These are phyloP conservation scores for Aspergillus hiratsukae DNA, from an alignment of 2,329 filamentous ascomycete species.

Conservation along the genomic window DNA sequence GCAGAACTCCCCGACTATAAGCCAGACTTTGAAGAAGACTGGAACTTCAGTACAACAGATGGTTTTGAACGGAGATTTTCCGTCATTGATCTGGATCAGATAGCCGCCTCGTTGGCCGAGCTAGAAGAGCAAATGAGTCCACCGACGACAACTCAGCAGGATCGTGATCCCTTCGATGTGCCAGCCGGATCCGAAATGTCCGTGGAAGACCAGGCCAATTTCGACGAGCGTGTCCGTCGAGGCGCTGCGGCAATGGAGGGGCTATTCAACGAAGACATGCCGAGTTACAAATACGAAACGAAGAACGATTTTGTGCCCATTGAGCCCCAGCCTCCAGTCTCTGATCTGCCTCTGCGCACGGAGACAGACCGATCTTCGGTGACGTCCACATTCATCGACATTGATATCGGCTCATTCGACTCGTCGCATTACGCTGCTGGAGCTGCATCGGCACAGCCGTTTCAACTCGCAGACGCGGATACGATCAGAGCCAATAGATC, in stretches of 20 bases:
- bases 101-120: conserved; percentile 44
- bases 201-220: conserved; percentile 47
- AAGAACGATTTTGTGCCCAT: conserved; percentile 47
- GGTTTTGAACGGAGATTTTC: conserved; percentile 54
- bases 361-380: conserved; percentile 46
- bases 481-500: conserved; percentile 55
- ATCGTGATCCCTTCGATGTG: conserved; percentile 27
- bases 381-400: conserved; percentile 49
- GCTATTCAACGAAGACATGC: conserved; percentile 52
- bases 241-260: conserved; percentile 55
- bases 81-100: conserved; percentile 42
- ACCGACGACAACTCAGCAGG: conserved; percentile 16
- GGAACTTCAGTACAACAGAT: conserved; percentile 63
- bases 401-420: conserved; percentile 53
- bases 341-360: conserved; percentile 51
- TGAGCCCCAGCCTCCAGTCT: conserved; percentile 40
- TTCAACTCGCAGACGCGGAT: conserved; percentile 49
- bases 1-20: conserved; percentile 48
- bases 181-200: conserved; percentile 32
- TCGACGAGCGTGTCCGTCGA: conserved; percentile 54
- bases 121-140: conserved; percentile 39
- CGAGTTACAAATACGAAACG: conserved; percentile 56
- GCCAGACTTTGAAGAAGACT: conserved; percentile 48
- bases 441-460: conserved; percentile 47
- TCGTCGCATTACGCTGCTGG: conserved; percentile 49